Evolutionary conservation across 176 grass and related monocot genomes (phyloP).

Genomic region (Stipa capillata): DNA sequence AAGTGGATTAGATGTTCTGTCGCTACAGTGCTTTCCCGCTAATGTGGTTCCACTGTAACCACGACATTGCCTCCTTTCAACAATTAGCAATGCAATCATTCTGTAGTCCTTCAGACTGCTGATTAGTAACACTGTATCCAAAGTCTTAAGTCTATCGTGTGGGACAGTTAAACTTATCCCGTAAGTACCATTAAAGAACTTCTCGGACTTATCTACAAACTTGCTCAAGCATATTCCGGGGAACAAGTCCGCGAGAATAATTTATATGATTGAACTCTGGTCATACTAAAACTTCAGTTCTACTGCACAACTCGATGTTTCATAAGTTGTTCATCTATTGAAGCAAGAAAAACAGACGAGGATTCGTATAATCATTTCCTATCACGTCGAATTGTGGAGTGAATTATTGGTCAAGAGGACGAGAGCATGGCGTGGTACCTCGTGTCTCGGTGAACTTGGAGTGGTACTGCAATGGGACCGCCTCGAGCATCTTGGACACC

Average conservation of each 20-base stretch:
- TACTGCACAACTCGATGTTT: too few species aligned
- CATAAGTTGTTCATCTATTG: too few species aligned
- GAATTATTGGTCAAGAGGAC: not conserved
- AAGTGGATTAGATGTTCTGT: constrained; percentile 8
- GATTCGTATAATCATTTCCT: not conserved
- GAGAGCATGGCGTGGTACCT: constrained; percentile 39
- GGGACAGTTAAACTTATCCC: not conserved
- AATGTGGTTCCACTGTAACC: not conserved
- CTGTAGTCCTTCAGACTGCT: not conserved
- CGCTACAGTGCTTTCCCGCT: not conserved
- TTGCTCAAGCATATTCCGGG: not conserved
- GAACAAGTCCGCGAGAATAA: too few species aligned
- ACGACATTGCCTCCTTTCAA: too few species aligned
- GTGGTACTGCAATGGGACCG: constrained; percentile 84
- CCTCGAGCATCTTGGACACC: constrained; percentile 88
- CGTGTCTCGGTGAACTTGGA: constrained; percentile 78
- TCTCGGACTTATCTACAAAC: not conserved
- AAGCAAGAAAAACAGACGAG: not conserved
- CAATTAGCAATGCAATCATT: too few species aligned
- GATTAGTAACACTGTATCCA: not conserved
- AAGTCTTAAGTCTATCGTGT: not conserved
- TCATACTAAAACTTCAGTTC: too few species aligned
- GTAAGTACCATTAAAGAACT: not conserved
- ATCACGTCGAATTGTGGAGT: not conserved
- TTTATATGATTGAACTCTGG: too few species aligned